A percentile compares a stretch with the other conserved stretches of the same genome.
Evolutionary conservation across 768 basidiomycete species (phyloP).

Genomic region (Dentipellis fragilis): DNA sequence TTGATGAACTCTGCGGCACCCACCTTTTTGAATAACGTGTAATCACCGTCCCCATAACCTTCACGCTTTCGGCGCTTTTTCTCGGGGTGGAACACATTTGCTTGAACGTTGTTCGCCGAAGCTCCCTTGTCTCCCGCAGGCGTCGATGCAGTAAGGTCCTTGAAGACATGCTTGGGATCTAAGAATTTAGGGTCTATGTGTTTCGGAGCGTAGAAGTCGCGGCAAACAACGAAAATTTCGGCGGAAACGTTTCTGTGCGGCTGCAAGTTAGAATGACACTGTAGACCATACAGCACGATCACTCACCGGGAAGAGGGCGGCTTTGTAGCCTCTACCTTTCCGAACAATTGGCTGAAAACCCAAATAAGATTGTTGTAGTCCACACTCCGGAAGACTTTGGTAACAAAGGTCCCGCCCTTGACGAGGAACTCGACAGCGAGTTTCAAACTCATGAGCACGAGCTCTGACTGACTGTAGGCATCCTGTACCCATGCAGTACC

Average conservation of each 20-base stretch:
- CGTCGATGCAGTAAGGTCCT: slow-evolving; percentile 57
- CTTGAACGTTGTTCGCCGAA: slow-evolving; percentile 58
- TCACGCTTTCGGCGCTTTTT: slow-evolving; percentile 90
- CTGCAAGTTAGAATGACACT: not conserved
- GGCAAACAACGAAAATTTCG: slow-evolving; percentile 98
- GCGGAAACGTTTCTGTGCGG: slow-evolving; percentile 86
- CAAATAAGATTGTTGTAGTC: slow-evolving; percentile 99
- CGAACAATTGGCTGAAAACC: slow-evolving; percentile 96
- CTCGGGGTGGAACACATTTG: slow-evolving; percentile 95
- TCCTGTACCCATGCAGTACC: slow-evolving; percentile 99
- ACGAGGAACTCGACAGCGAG: slow-evolving; percentile 89
- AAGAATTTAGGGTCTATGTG: slow-evolving; percentile 97
- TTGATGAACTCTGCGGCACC: slow-evolving; percentile 64
- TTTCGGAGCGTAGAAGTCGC: slow-evolving; percentile 88
- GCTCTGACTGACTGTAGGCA: slow-evolving; percentile 93
- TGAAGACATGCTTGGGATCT: slow-evolving; percentile 96
- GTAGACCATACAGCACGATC: slow-evolving; percentile 13
- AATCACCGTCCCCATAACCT: slow-evolving; percentile 92
- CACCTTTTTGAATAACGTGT: slow-evolving; percentile 74
- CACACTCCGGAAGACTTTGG: slow-evolving; percentile 95
- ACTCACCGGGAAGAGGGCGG: slow-evolving; percentile 87
- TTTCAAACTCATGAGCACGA: slow-evolving; percentile 91
- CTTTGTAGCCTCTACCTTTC: slow-evolving; percentile 96
- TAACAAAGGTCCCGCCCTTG: slow-evolving; percentile 93
- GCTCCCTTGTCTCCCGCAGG: slow-evolving; percentile 40